A percentile compares a stretch with the other conserved stretches of the same genome.
These are phyloP conservation scores for Kwoniella heveanensis DNA, from an alignment of 768 basidiomycete species.

Conservation along the genomic window DNA sequence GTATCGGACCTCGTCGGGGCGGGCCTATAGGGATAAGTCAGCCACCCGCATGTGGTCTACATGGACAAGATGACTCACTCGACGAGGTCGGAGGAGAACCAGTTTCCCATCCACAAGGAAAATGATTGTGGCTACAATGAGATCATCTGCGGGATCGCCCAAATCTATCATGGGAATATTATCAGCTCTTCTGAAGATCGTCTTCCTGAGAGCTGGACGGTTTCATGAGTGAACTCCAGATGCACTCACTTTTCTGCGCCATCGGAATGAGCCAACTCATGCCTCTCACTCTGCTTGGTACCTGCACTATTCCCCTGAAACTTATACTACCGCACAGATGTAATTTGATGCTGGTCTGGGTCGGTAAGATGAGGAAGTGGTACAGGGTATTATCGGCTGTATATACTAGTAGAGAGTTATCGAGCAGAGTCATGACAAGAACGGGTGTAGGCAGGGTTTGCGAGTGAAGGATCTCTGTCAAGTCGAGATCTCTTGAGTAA, in stretches of 20 bases:
- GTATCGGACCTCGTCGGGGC: slow-evolving; percentile 73
- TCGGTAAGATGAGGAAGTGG: slow-evolving; percentile 85
- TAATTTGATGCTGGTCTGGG: slow-evolving; percentile 74
- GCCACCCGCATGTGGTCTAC: background rate
- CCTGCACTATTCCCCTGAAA: slow-evolving; percentile 83
- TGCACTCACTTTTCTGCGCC: slow-evolving; percentile 80
- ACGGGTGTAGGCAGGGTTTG: slow-evolving; percentile 76
- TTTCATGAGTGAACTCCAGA: background rate
- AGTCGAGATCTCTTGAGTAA: slow-evolving; percentile 88
- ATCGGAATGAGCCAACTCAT: slow-evolving; percentile 96
- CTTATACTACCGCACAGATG: slow-evolving; percentile 92
- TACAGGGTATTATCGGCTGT: slow-evolving; percentile 89
- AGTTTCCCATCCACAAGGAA: slow-evolving; percentile 93
- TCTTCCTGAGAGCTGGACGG: background rate
- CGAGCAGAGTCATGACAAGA: slow-evolving; percentile 84
- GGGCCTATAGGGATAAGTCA: slow-evolving; percentile 62
- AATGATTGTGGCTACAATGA: slow-evolving; percentile 89
- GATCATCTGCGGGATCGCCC: slow-evolving; percentile 89
- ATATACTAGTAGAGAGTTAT: slow-evolving; percentile 92
- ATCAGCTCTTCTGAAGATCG: too few species aligned
- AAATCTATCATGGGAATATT: slow-evolving; percentile 63
- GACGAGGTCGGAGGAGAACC: slow-evolving; percentile 82
- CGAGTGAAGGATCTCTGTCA: slow-evolving; percentile 79
- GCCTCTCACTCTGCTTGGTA: slow-evolving; percentile 79
- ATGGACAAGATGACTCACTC: slow-evolving; percentile 60